Percentiles rank a stretch among this genome's conserved stretches.
Evolutionary conservation across 1,139 yeast genomes (phyloP).

Genomic region (Yamadazyma atmosphaerica): DNA sequence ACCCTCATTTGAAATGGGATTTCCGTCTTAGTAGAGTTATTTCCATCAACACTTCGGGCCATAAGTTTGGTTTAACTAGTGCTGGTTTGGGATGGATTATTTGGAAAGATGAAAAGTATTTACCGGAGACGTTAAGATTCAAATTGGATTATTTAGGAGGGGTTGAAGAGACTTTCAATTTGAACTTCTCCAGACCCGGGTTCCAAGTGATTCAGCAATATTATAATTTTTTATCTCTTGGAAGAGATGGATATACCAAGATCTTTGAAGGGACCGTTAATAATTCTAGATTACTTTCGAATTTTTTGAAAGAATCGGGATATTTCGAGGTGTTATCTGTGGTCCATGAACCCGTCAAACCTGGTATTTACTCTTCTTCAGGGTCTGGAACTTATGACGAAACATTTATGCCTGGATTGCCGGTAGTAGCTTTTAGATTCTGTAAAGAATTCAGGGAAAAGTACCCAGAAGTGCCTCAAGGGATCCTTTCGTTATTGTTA

Average conservation of each 20-base stretch:
- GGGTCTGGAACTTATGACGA: conserved; percentile 25
- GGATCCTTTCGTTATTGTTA: conserved; percentile 67
- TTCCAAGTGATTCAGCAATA: conserved; percentile 88
- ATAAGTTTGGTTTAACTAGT: conserved; percentile 85
- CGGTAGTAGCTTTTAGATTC: conserved; percentile 85
- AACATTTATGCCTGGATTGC: conserved; percentile 71
- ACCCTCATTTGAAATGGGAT: conserved; percentile 81
- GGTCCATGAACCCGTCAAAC: conserved; percentile 57
- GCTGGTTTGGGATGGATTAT: conserved; percentile 94
- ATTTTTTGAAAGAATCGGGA: conserved; percentile 62
- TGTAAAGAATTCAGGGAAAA: conserved; percentile 54
- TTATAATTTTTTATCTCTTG: conserved; percentile 71
- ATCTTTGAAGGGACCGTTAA: conserved; percentile 62
- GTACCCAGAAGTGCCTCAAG: conserved; percentile 86
- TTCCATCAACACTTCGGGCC: conserved; percentile 91
- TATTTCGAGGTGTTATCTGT: conserved; percentile 76
- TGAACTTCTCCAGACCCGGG: conserved; percentile 92
- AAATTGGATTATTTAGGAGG: conserved; percentile 87
- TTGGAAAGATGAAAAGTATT: conserved; percentile 65
- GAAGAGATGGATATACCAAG: conserved; percentile 66
- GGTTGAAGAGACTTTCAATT: conserved; percentile 79
- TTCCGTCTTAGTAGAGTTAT: conserved; percentile 74
- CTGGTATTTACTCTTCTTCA: conserved; percentile 21
- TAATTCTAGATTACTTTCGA: conserved; percentile 70
- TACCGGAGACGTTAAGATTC: conserved; percentile 74